Evolutionary conservation across 768 basidiomycete species (phyloP).

Genomic region (Tylopilus intermedius): DNA sequence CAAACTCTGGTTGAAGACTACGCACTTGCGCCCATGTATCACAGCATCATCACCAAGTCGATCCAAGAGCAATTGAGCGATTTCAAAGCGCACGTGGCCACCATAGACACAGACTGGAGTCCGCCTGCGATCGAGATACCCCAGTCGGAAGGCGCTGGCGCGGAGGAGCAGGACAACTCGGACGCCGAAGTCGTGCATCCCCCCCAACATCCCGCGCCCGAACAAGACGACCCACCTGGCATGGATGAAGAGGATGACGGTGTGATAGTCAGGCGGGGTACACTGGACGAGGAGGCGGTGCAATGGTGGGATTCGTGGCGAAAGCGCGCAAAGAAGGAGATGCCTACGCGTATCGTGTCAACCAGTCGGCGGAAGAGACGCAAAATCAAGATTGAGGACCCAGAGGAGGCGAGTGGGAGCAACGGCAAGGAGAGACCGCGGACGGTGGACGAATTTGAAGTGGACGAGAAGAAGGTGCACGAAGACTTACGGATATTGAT

Average conservation of each 20-base stretch:
- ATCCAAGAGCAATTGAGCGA: constrained; percentile 89
- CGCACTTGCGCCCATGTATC: constrained; percentile 59
- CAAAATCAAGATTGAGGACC: constrained; percentile 32
- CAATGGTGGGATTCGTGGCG: constrained; percentile 75
- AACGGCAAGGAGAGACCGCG: constrained; percentile 41
- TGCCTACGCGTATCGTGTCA: constrained; percentile 23
- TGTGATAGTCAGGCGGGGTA: constrained; percentile 32
- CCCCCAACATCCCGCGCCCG: constrained; percentile 8
- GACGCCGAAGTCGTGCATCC: constrained; percentile 19
- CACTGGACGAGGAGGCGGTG: constrained; percentile 44
- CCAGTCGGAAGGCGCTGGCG: constrained; percentile 18
- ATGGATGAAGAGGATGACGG: constrained; percentile 24
- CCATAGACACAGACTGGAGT: constrained; percentile 44
- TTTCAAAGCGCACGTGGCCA: constrained; percentile 61
- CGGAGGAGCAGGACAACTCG: constrained; percentile 30
- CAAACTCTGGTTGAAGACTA: constrained; percentile 92
- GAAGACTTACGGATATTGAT: constrained; percentile 92
- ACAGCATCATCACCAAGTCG: constrained; percentile 63
- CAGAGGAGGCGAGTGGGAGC: constrained; percentile 23
- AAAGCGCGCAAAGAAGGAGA: constrained; percentile 39
- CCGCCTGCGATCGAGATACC: constrained; percentile 21
- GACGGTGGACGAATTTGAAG: constrained; percentile 55
- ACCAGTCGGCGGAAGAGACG: constrained; percentile 39
- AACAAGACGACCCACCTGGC: constrained; percentile 19
- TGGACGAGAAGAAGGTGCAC: constrained; percentile 59